Conservation (phyloP, 2,329 filamentous ascomycete species). For the Hypoxylon sp. region DNA sequence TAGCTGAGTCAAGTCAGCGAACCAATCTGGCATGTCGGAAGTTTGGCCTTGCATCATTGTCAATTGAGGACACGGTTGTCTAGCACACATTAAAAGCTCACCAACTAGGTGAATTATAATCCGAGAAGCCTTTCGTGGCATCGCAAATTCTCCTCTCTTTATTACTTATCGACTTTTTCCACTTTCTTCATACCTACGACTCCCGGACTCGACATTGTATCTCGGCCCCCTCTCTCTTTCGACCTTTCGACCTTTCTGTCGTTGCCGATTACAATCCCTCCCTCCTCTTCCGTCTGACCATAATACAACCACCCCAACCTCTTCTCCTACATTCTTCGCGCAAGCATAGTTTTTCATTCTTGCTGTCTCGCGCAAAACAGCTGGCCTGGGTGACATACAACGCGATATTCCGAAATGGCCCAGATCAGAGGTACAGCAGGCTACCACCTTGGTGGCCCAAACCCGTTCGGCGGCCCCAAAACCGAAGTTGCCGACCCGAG, state of each 20-base stretch:
- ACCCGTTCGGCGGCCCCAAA: conserved; percentile 76
- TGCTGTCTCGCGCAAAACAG: conserved; percentile 40
- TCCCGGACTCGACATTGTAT: neutral
- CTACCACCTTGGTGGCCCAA: conserved; percentile 85
- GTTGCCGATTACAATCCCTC: neutral
- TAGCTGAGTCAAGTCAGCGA: conserved; percentile 34
- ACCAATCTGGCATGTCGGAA: conserved; percentile 47
- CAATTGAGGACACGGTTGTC: conserved; percentile 57
- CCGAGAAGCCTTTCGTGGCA: conserved; percentile 8
- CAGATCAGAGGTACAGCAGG: conserved; percentile 77
- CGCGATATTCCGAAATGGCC: conserved; percentile 55
- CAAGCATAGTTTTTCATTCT: conserved; percentile 10
- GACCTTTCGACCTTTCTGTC: neutral
- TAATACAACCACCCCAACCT: conserved; percentile 1
- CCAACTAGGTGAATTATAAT: conserved; percentile 26
- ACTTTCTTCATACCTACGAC: neutral
- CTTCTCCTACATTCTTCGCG: conserved; percentile 33
- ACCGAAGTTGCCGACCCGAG: conserved; percentile 77
- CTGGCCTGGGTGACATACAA: conserved; percentile 45
- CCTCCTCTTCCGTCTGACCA: conserved; percentile 3
- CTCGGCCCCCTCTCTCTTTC: neutral
- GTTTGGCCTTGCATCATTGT: conserved; percentile 46
- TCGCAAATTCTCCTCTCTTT: conserved; percentile 14
- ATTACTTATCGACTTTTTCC: conserved; percentile 12
- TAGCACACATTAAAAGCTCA: conserved; percentile 46